Evolutionary conservation across 129 eudicot genomes (phyloP).

Genomic region (Smallanthus sonchifolius): DNA sequence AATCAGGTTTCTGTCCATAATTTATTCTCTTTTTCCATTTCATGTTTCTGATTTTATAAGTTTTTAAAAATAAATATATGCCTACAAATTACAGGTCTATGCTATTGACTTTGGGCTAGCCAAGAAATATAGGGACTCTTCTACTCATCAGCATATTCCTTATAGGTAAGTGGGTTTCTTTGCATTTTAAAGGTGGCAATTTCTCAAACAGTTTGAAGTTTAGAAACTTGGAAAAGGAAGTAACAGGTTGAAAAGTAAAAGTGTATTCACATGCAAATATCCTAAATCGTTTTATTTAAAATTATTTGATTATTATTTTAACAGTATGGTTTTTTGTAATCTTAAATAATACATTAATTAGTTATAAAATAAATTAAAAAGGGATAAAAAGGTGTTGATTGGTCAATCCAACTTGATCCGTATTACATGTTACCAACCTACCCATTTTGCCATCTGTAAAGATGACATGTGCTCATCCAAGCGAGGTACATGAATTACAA

Average conservation of each 20-base stretch:
- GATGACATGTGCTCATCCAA: not conserved
- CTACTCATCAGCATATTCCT: slow-evolving; percentile 93
- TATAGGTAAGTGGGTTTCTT: slow-evolving; percentile 55
- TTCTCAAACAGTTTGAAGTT: not conserved
- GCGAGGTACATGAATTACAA: not conserved
- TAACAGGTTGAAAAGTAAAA: not conserved
- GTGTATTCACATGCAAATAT: not conserved
- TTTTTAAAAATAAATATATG: not conserved
- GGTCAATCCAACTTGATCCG: not conserved
- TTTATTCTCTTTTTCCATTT: not conserved
- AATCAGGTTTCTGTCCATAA: slow-evolving; percentile 56
- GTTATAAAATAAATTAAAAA: not conserved
- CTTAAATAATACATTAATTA: not conserved
- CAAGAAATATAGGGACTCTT: slow-evolving; percentile 92
- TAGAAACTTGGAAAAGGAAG: not conserved
- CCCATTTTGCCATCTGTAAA: not conserved
- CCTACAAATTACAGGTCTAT: slow-evolving; percentile 56
- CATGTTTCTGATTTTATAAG: not conserved
- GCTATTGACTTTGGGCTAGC: slow-evolving; percentile 97
- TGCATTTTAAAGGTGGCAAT: not conserved
- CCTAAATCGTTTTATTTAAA: not conserved
- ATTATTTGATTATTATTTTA: not conserved
- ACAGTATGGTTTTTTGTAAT: not conserved
- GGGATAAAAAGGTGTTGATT: not conserved
- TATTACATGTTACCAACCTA: not conserved